Base-by-base conservation (phyloP, 2,329 filamentous ascomycete species). In the Erysiphe pulchra region DNA sequence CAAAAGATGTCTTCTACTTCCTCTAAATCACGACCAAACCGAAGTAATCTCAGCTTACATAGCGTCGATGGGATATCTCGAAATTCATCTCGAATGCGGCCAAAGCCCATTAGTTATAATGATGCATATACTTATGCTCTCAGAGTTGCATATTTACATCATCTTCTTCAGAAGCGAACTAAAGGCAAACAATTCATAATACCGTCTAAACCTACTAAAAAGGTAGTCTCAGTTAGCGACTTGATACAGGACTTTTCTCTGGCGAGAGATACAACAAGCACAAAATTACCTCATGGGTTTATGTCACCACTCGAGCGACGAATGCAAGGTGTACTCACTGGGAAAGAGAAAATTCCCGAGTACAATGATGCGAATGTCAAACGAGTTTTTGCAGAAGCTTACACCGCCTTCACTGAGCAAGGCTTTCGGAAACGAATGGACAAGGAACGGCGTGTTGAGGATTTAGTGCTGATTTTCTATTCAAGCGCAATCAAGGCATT, bases 391-490 rank as follows among this genome's bases (percentile, higher is more conserved):
- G 90, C 84, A 46, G 82, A 84, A 52, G 93, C 93, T 51, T 79
- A 94, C 59, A 94, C 87, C 48, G 80, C 84, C 47, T 81, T 98
- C 60, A 94, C 87, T 54, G 83, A 92, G 50, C 77, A 77, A 50
- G 76, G 74, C 41, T 94, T 94, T 57, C 78, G 83, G 53, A 92
- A 85, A 64, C 79, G 77, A 48, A 84, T 94, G 66, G 85, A 94
- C 57, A 92, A 92, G 63, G 87, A 94, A 60, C 74, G 87, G 50
- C 78, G 87, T 56, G 78, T 92, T 18, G 90, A 98, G 61, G 86
- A 92, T 51, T 65, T 95, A 45, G 75, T 98, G 45, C 69, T 98
- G 53, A 94, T 95, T 51, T 95, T 98, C 67, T 95, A 92, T 63
- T 92, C 86, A 1, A 80, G 83, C 50, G 86, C 90, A 7, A 92